Evolutionary conservation across 371 early-diverging fungal species (phyloP).

Genomic region (Zychaea mexicana): DNA sequence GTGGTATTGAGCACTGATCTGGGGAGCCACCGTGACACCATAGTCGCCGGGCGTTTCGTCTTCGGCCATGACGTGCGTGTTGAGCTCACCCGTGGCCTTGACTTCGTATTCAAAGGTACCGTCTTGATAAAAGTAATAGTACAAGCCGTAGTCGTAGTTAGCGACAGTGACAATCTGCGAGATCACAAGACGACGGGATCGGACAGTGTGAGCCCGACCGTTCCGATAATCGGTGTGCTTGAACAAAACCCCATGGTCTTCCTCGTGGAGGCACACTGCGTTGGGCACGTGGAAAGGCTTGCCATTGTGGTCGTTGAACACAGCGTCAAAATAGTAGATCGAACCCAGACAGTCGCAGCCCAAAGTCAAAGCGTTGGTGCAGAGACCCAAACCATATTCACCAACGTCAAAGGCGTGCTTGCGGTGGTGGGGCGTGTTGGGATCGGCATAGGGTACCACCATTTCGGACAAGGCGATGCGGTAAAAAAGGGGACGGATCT

Average conservation of each 20-base stretch:
- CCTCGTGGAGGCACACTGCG: constrained; percentile 58
- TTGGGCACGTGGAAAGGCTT: constrained; percentile 52
- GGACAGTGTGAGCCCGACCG: constrained; percentile 49
- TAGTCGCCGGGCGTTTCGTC: constrained; percentile 49
- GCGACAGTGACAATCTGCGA: constrained; percentile 59
- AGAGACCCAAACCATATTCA: constrained; percentile 55
- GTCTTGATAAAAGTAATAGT: constrained; percentile 61
- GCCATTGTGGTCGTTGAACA: constrained; percentile 50
- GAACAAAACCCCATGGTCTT: constrained; percentile 53
- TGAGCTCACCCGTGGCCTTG: constrained; percentile 58
- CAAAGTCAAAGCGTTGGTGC: constrained; percentile 49
- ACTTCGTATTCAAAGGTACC: constrained; percentile 60
- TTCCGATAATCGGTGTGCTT: constrained; percentile 61
- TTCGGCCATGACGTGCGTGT: constrained; percentile 55
- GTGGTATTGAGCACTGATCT: constrained; percentile 55
- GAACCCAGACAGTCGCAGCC: constrained; percentile 61
- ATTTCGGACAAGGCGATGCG: constrained; percentile 55
- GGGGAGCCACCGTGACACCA: constrained; percentile 54
- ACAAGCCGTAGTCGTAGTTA: constrained; percentile 60
- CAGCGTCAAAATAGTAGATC: constrained; percentile 59
- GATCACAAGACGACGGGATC: constrained; percentile 53
- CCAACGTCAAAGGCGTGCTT: constrained; percentile 61
- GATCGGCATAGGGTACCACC: constrained; percentile 63
- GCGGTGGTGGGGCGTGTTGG: constrained; percentile 38
- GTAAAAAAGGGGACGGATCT: constrained; percentile 49